Base-by-base conservation (phyloP, 2,329 filamentous ascomycete genomes). In the Microdochium nivale region DNA sequence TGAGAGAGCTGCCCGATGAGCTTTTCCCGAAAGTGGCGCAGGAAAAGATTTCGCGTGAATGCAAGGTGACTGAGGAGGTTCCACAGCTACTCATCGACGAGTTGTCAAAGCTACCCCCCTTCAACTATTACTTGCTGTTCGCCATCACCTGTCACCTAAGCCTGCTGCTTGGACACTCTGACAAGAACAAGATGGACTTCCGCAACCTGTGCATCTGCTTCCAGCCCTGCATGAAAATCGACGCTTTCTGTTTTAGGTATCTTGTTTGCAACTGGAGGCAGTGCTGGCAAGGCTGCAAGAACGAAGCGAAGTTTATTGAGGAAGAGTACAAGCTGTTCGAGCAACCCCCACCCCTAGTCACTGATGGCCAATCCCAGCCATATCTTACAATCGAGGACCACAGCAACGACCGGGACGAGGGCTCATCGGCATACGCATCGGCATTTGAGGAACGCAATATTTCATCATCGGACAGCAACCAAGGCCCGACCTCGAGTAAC, bases 171-270 rank as follows among this genome's bases (percentile, higher is more conserved):
- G 90, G 89, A 1, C 92, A 95, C 67, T 87, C 90, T 24, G 89
- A 95, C 57, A 91, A 92, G 74, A 97, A 96, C 79, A 96, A 95
- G 74, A 97, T 97, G 92, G 90, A 95, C 65, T 96, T 92, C 65
- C 84, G 89, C 64, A 96, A 96, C 58, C 75, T 97, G 24, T 95
- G 90, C 71, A 95, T 96, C 60, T 97, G 92, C 72, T 96, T 96
- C 69, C 90, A 96, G 68, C 92, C 92, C 3, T 95, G 90, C 68
- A 90, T 97, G 81, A 95, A 92, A 70, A 94, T 97, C 53, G 92
- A 97, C 62, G 86, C 86, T 1, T 95, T 92, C 67, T 95, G 90
- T 67, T 97, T 97, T 78, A 90, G 91, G 62, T 96, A 96, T 58
- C 77, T 97, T 13, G 91, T 97, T 21, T 89, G 90, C 63, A 87